phyloP scores from a whole-genome alignment of 352 stramenopile species.

The Pythium rishiriense region DNA sequence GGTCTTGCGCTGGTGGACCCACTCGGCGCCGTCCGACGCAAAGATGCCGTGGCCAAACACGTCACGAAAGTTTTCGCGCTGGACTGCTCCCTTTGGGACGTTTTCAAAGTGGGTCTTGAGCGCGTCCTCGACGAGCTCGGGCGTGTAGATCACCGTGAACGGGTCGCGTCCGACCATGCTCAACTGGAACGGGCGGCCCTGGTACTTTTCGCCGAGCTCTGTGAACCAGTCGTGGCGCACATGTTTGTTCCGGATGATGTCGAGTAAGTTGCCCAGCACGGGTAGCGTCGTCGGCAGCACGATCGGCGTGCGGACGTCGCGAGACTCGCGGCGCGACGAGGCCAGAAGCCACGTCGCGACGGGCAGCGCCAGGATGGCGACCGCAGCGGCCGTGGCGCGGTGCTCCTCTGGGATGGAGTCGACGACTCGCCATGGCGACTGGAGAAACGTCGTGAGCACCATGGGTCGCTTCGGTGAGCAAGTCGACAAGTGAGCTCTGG shows the following conservation, averaged over 20 bases:
- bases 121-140: slow-evolving; percentile 22
- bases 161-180: slow-evolving; percentile 27
- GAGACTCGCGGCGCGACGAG: not conserved
- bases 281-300: slow-evolving; percentile 4
- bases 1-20: slow-evolving; percentile 52
- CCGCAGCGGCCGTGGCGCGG: not conserved
- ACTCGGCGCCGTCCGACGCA: slow-evolving; percentile 25
- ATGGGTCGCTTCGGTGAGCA: no score
- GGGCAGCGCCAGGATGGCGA: not conserved
- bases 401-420: slow-evolving; percentile 3
- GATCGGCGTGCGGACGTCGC: slow-evolving; percentile 1
- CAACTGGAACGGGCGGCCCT: slow-evolving; percentile 34
- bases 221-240: slow-evolving; percentile 53
- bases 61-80: slow-evolving; percentile 13
- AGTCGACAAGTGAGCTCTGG: no score
- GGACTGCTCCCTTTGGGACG: slow-evolving; percentile 16
- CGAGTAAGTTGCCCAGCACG: slow-evolving; percentile 15
- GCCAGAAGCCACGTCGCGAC: slow-evolving; percentile 9
- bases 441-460: not conserved
- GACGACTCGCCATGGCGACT: not conserved
- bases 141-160: slow-evolving; percentile 27
- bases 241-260: slow-evolving; percentile 31
- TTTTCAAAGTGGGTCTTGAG: slow-evolving; percentile 27
- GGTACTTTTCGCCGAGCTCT: slow-evolving; percentile 30
- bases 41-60: slow-evolving; percentile 29